Percentiles rank a stretch among this genome's conserved stretches.
Conservation (phyloP, 768 basidiomycete genomes). For the Boletus tylopilopsis region DNA sequence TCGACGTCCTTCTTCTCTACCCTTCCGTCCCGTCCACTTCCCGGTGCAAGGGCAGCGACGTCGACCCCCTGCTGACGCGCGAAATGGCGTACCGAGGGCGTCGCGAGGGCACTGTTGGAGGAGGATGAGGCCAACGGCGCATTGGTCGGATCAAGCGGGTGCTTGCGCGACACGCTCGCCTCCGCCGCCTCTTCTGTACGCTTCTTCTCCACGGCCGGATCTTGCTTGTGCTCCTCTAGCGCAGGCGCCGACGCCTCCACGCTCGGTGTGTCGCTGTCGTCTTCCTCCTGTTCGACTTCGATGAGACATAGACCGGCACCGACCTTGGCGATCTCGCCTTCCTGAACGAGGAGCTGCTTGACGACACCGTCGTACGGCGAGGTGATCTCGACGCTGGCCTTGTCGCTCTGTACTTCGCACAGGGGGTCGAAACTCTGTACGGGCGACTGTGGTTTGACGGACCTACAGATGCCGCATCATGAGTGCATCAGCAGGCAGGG, state of each 20-base stretch:
- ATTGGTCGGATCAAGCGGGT: constrained; percentile 60
- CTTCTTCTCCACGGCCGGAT: constrained; percentile 5
- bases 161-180: neutral
- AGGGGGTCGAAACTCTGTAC: constrained; percentile 67
- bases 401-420: constrained; percentile 88
- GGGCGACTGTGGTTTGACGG: constrained; percentile 45
- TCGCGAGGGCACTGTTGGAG: constrained; percentile 50
- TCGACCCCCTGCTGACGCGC: constrained; percentile 66
- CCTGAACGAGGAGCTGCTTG: constrained; percentile 67
- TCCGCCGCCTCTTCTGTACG: neutral
- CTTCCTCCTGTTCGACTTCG: constrained; percentile 65
- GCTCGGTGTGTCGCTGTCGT: too few relatives aligned
- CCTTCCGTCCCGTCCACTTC: constrained; percentile 71
- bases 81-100: constrained; percentile 75
- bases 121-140: constrained; percentile 12
- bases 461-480: constrained; percentile 42
- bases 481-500: neutral
- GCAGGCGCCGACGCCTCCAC: neutral
- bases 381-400: constrained; percentile 88
- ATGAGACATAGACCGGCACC: constrained; percentile 75
- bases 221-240: constrained; percentile 2
- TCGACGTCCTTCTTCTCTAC: constrained; percentile 76
- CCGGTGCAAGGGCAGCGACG: constrained; percentile 51
- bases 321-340: constrained; percentile 83
- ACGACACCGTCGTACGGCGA: constrained; percentile 79